Base-by-base conservation (phyloP, 2,329 filamentous ascomycete genomes). In the Diplodia intermedia region DNA sequence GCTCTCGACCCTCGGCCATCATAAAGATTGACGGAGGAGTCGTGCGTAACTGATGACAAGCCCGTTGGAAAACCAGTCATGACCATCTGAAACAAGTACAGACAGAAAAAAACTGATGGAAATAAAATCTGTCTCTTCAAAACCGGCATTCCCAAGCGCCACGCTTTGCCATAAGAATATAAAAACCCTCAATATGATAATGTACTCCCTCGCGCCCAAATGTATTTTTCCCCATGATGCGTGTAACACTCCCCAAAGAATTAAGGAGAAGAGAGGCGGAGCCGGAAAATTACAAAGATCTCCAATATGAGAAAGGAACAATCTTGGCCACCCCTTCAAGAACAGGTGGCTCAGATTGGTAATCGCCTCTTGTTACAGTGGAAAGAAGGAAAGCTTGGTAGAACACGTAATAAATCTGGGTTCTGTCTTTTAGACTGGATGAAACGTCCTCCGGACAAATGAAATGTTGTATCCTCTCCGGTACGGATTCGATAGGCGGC, bases 101-200 rank as follows among this genome's bases (percentile, higher is more conserved):
- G 57, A 33, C 9, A 62, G 40, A 31, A 36, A 9, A 50, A 4
- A 50, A 23, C 9, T 18, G n/a, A 62, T 15, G 57, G 57, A 36
- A 23, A 50, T 20, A 50, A 36, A 50, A 15, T 62, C 40, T 62
- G 40, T 62, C 57, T 50, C 31, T 33, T 33, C 26, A 29, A 62
- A 38, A 56, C 2, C 60, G 47, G n/a, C 60, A 63, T 23, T n/a
- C 40, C 60, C 60, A 52, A 38, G 60, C 60, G 60, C 60, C 60
- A 52, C 60, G 60, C 60, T 63, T 63, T 63, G 60, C 60, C 20
- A 52, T 38, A 31, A 63, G 31, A 52, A 52, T 33, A 3, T n/a
- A 12, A 26, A 50, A 63, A 52, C 7, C 15, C 43, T n/a, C 11
- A 20, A 52, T 53, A 26, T 20, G 43, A 63, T 52, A 29, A 33